Conservation (phyloP, 176 grass and related monocot species). For the Oropetium thomaeum region DNA sequence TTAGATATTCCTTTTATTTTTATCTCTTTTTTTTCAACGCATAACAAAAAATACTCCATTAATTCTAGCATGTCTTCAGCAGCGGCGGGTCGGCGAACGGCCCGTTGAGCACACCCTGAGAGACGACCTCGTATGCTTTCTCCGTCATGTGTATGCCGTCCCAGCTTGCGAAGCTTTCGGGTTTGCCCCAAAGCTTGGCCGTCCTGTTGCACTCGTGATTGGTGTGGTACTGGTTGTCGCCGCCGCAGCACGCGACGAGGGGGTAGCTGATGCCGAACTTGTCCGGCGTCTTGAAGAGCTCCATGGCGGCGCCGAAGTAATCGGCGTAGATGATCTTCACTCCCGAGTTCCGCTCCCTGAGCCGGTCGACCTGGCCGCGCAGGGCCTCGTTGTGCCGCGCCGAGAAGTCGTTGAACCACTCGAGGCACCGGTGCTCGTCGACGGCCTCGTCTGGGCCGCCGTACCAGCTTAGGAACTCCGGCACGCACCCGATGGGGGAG, state of each 20-base stretch:
- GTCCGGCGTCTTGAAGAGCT: background rate
- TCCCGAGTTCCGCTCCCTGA: background rate
- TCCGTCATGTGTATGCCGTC: conserved; percentile 59
- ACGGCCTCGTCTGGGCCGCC: background rate
- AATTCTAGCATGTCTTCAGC: conserved; percentile 10
- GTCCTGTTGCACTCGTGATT: background rate
- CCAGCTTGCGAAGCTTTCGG: conserved; percentile 37
- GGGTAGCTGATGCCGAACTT: conserved; percentile 23
- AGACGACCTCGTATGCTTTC: conserved; percentile 31
- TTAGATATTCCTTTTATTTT: too few relatives aligned
- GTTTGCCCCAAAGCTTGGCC: conserved; percentile 30
- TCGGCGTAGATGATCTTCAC: conserved; percentile 52
- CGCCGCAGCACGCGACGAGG: conserved; percentile 42
- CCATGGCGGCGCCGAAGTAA: conserved; percentile 46
- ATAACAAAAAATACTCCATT: background rate
- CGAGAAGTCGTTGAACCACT: conserved; percentile 47
- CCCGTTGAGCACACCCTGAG: conserved; percentile 38
- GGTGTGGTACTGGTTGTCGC: conserved; percentile 8
- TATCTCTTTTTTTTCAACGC: too few relatives aligned
- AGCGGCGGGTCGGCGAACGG: conserved; percentile 36
- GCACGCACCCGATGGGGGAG: conserved; percentile 44
- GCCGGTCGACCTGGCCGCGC: background rate
- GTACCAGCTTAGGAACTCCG: background rate
- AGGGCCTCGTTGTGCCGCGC: conserved; percentile 37
- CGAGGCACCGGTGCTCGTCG: conserved; percentile 41